Evolutionary conservation across 2,329 filamentous ascomycete species (phyloP).

Genomic region (Diaporthe nobilis): DNA sequence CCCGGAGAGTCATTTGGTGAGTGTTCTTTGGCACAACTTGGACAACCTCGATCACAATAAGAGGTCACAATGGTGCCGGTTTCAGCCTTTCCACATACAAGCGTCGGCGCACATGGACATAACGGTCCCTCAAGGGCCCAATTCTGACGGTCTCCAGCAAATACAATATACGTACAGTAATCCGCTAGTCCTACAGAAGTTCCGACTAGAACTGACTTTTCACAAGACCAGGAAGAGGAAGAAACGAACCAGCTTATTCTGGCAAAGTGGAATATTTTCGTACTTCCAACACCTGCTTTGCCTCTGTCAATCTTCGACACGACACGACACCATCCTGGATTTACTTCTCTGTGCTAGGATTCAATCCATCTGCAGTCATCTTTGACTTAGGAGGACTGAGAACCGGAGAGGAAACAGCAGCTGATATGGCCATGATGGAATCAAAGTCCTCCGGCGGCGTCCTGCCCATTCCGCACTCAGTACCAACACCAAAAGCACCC

Average conservation of each 20-base stretch:
- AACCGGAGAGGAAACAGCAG: constrained; percentile 5
- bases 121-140: background rate
- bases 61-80: too few relatives aligned
- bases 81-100: background rate
- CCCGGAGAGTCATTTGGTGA: background rate
- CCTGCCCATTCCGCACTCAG: constrained; percentile 16
- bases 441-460: constrained; percentile 1
- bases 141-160: background rate
- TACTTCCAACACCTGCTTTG: background rate
- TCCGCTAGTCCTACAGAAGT: too few relatives aligned
- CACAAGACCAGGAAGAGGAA: background rate
- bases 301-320: background rate
- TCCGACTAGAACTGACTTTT: background rate
- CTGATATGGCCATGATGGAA: background rate
- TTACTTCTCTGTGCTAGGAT: background rate
- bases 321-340: background rate
- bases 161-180: background rate
- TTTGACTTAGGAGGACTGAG: background rate
- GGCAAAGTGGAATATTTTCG: background rate
- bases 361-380: too few relatives aligned
- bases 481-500: background rate
- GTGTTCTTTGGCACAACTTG: background rate
- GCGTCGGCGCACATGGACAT: background rate
- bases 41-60: background rate
- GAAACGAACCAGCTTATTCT: background rate